Conservation (phyloP, 768 basidiomycete genomes). For the Boletus bicolor region DNA sequence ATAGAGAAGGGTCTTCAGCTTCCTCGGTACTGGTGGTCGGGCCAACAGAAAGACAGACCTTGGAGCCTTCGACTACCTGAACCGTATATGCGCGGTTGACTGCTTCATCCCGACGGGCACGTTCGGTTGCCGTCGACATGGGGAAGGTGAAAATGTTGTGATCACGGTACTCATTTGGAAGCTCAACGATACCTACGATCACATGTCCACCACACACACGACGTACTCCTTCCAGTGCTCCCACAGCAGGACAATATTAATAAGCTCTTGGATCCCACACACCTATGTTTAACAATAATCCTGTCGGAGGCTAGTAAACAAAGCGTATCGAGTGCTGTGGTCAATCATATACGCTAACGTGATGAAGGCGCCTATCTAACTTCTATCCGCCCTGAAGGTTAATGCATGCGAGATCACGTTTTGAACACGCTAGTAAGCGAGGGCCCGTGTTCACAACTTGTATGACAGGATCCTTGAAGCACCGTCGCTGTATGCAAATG, state of each 20-base stretch:
- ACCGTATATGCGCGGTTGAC: conserved; percentile 56
- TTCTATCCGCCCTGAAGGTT: conserved; percentile 18
- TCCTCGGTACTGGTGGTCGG: background rate
- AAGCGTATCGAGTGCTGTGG: background rate
- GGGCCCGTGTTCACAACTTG: conserved; percentile 37
- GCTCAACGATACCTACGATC: background rate
- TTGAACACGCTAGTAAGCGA: conserved; percentile 38
- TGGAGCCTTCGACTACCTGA: conserved; percentile 56
- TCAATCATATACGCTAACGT: background rate
- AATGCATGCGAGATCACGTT: conserved; percentile 34
- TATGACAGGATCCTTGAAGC: conserved; percentile 36
- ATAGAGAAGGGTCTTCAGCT: background rate
- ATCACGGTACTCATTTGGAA: background rate
- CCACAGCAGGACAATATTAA: background rate
- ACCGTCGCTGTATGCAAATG: conserved; percentile 28
- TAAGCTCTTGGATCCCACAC: background rate
- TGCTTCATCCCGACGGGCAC: conserved; percentile 48
- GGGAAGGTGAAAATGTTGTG: background rate
- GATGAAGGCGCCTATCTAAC: background rate
- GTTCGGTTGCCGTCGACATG: conserved; percentile 28
- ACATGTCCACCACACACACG: background rate
- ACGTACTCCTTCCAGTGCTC: background rate
- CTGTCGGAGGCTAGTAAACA: background rate
- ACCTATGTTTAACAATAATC: background rate
- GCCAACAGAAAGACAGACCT: conserved; percentile 38